Base-by-base conservation (phyloP, 2,329 filamentous ascomycete genomes). In the Sphaerostilbella broomeana region DNA sequence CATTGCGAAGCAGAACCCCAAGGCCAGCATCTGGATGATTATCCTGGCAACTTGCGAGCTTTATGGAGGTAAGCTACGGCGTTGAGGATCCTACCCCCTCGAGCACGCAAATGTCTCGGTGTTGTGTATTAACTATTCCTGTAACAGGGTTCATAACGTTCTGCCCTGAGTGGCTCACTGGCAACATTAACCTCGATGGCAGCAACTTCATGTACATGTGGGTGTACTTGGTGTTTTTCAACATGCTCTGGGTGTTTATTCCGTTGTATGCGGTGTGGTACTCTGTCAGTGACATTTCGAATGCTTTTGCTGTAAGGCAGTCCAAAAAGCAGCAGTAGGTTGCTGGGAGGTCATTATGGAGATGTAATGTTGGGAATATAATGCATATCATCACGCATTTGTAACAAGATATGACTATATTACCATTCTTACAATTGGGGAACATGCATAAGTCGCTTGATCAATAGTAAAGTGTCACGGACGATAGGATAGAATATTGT, bases 141-240 rank as follows among this genome's bases (percentile, higher is more conserved):
- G 8, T 25, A 4, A 13, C n/a, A 77, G 75, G 79, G 13, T 84
- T 79, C 62, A 82, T 84, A 74, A 84, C 79, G 0, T 84, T 84
- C 55, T 78, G 73, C 58, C 79, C 79, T 10, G 79, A 84, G 60
- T 84, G 79, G 79, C 62, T 84, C 10, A 74, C 70, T 2, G 71
- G 70, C 36, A 82, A 71, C 54, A 54, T 69, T 47, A 81, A 79
- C 53, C 70, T 84, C 43, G 75, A 82, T 56, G 68, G 68, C 13
- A 77, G 70, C 61, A 83, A 82, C 60, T 81, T 75, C 50, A 79
- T 84, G 76, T 80, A 79, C 51, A 62, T 72, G 47, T 83, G 78
- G 78, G 64, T 82, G 11, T 83, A 82, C 49, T 62, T 84, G 12
- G 65, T 80, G 48, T 82, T 83, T 59, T 83, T 84, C 66, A 84